Evolutionary conservation across 495 filamentous ascomycete genomes (phyloP).

Genomic region (Rhypophila decipiens): DNA sequence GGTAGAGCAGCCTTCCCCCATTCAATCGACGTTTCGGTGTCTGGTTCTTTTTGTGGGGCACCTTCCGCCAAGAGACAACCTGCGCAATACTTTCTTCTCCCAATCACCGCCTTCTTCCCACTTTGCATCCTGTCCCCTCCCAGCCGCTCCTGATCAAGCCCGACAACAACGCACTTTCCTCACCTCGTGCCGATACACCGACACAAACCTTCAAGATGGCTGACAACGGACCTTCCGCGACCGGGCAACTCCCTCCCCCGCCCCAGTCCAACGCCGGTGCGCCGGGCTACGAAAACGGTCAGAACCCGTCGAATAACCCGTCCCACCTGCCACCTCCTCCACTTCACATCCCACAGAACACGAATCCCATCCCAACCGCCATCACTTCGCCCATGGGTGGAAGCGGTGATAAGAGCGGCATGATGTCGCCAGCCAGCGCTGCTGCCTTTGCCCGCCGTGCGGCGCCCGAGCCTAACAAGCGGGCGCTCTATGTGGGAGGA

Average conservation of each 20-base stretch:
- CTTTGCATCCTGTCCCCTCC: not conserved
- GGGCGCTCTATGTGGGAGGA: constrained; percentile 92
- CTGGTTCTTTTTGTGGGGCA: not conserved
- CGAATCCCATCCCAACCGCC: constrained; percentile 88
- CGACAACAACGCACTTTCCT: not conserved
- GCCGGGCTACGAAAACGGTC: constrained; percentile 63
- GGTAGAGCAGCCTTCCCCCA: not conserved
- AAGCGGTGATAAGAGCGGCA: constrained; percentile 49
- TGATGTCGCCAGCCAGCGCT: constrained; percentile 76
- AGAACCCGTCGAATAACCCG: constrained; percentile 60
- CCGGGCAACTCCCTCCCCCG: constrained; percentile 57
- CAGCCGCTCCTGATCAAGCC: too few species aligned
- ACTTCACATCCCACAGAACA: constrained; percentile 93
- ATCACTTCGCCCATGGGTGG: constrained; percentile 81
- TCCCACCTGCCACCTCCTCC: constrained; percentile 92
- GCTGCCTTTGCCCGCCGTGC: constrained; percentile 83
- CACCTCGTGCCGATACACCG: not conserved
- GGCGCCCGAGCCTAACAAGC: constrained; percentile 97
- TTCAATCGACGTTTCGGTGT: not conserved
- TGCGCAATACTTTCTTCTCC: constrained; percentile 1
- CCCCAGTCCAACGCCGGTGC: constrained; percentile 62
- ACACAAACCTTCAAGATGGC: constrained; percentile 58
- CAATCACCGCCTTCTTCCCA: not conserved
- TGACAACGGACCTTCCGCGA: constrained; percentile 53
- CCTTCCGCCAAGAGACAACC: constrained; percentile 1